Percentiles rank a stretch among this genome's conserved stretches.
Conservation (phyloP, 2,329 filamentous ascomycete species). For the Colletotrichum graminicola region DNA sequence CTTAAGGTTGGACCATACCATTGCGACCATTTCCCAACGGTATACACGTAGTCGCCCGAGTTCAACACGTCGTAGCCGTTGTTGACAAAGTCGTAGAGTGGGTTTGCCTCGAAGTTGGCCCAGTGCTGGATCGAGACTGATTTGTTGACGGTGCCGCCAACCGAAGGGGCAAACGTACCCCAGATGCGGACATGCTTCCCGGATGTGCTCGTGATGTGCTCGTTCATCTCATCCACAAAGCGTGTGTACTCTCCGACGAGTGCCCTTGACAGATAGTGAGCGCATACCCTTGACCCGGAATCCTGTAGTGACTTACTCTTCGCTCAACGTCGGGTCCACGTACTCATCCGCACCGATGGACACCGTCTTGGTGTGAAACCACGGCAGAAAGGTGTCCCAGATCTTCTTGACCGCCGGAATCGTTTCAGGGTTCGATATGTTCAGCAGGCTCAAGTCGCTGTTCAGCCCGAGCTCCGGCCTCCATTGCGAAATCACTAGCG, state of each 20-base stretch:
- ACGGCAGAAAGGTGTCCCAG: conserved; percentile 65
- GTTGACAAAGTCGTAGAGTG: conserved; percentile 43
- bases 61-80: conserved; percentile 46
- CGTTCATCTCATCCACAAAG: conserved; percentile 59
- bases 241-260: conserved; percentile 63
- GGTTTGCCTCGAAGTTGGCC: conserved; percentile 44
- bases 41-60: conserved; percentile 45
- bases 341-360: conserved; percentile 70
- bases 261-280: conserved; percentile 1
- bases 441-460: conserved; percentile 61
- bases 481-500: conserved; percentile 69
- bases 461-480: conserved; percentile 65
- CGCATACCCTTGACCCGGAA: rapidly evolving
- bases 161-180: conserved; percentile 55
- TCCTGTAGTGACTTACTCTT: conserved; percentile 45
- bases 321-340: conserved; percentile 49
- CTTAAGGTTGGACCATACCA: conserved; percentile 34
- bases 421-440: conserved; percentile 60
- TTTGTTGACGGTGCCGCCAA: conserved; percentile 31
- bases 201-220: conserved; percentile 58
- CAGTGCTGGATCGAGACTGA: conserved; percentile 54
- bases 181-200: conserved; percentile 55
- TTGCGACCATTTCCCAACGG: conserved; percentile 45
- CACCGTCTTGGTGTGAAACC: conserved; percentile 67
- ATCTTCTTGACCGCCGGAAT: conserved; percentile 64